Evolutionary conservation across 257 asterid genomes (phyloP), one percentile per base, ranked within the genome.

Genomic region (Rubia yunnanensis): DNA sequence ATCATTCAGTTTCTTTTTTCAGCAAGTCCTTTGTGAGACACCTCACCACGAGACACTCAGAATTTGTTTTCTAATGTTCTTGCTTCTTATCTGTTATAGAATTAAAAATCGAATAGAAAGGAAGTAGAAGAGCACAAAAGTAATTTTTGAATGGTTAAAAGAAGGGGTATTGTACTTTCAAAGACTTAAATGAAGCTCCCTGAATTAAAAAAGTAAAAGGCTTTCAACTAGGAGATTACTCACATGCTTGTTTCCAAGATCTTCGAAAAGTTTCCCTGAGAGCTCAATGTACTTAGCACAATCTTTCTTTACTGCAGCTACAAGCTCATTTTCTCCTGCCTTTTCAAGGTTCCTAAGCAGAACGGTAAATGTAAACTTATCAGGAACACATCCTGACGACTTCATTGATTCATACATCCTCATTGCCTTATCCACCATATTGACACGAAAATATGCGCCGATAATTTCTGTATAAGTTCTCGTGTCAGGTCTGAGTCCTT

Each of bases 401-500:
- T 88, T 88, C 96, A 88, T 82, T 60, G 69, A 60, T 72, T 79
- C 83, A 56, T 85, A 88, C 26, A 78, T 64, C 66, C 77, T 81
- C 82, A 88, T 80, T 57, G 91, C 96, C 57, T 82, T 88, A 24
- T 59, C 71, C 65, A 82, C 74, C 89, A 74, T 77, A 70, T 70
- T 84, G 32, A 70, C 89, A 67, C 59, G 76, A 72, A 88, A 88
- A 76, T 88, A 85, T 1, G 87, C 89, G 67, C 94, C 91, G 31
- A 88, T 88, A 75, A 88, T 74, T 75, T 88, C 96, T 30, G 91
- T 80, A 52, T 79, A 88, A 52, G 91, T 79, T 69, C 89, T 79
- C 8, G 83, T 68, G 76, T 88, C 84, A 3, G 87, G 91, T 63
- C 81, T 74, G 63, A 85, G 70, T 35, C 85, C 88, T 72, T 86